These are phyloP conservation scores for Pseudevernia furfuracea DNA, from an alignment of 495 filamentous ascomycete species.

Conservation along the genomic window DNA sequence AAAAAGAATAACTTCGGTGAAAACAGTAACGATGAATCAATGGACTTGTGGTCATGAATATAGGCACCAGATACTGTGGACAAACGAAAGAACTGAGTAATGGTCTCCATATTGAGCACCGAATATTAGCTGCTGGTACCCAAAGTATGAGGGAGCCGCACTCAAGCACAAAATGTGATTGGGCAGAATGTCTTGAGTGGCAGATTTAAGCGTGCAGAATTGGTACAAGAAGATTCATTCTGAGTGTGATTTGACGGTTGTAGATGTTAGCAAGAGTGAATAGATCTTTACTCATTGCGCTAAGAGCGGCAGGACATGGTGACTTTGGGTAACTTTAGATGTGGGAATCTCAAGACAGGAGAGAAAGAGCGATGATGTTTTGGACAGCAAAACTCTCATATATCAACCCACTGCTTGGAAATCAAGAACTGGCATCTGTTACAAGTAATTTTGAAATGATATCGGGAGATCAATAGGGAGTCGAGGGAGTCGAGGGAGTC, in stretches of 20 bases:
- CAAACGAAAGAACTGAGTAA: background rate
- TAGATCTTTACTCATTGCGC: background rate
- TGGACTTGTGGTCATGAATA: background rate
- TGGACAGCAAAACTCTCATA: no score
- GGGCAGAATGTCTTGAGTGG: background rate
- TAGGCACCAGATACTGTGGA: background rate
- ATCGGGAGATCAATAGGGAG: constrained; percentile 21
- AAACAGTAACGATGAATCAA: background rate
- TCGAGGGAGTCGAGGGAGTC: no score
- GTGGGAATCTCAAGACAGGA: no score
- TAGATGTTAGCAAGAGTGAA: background rate
- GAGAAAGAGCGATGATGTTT: no score
- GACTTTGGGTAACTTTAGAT: no score
- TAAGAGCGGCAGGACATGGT: constrained; percentile 9
- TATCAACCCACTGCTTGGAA: no score
- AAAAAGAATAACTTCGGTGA: background rate
- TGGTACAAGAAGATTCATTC: background rate
- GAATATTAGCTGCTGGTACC: background rate
- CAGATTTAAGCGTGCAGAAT: background rate
- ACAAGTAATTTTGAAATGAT: background rate
- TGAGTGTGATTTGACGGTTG: no score
- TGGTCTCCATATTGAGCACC: background rate
- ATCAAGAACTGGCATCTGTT: no score
- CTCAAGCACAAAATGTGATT: background rate
- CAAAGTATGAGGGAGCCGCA: background rate